Evolutionary conservation across 306 rosid species (phyloP).

Genomic region (Senna tora): DNA sequence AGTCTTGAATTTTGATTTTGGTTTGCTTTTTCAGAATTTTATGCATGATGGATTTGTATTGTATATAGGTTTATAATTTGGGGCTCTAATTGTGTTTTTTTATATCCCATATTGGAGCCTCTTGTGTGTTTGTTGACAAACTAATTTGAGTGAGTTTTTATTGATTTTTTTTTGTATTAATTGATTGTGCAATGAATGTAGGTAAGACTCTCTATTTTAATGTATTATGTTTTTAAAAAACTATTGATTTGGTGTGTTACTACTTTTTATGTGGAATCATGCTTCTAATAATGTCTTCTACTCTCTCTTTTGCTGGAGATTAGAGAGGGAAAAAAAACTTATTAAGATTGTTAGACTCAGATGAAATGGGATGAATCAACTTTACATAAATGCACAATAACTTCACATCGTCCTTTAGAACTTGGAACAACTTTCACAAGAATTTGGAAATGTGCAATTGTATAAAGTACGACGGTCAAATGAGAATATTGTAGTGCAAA

Average conservation of each 20-base stretch:
- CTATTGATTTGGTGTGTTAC: not conserved
- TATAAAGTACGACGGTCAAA: too few species aligned
- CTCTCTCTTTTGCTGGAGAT: not conserved
- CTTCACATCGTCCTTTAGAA: too few species aligned
- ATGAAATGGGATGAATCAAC: too few species aligned
- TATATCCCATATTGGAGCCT: conserved; percentile 38
- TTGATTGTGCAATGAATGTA: not conserved
- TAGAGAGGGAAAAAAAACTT: not conserved
- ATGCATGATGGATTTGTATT: conserved; percentile 38
- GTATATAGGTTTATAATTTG: conserved; percentile 35
- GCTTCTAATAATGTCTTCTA: not conserved
- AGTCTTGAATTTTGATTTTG: conserved; percentile 3
- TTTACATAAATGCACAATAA: too few species aligned
- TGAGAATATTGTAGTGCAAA: too few species aligned
- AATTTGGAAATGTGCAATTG: too few species aligned
- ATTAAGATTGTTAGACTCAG: not conserved
- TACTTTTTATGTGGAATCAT: not conserved
- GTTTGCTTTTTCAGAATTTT: conserved; percentile 36
- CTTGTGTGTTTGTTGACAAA: not conserved
- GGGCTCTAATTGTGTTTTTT: conserved; percentile 45
- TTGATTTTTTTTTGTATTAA: not conserved
- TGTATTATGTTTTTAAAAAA: not conserved
- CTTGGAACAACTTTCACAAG: too few species aligned
- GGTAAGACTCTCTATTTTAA: not conserved
- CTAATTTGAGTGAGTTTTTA: not conserved